These are phyloP conservation scores for Colletotrichum plurivorum DNA, from an alignment of 2,329 filamentous ascomycete species.

Conservation along the genomic window DNA sequence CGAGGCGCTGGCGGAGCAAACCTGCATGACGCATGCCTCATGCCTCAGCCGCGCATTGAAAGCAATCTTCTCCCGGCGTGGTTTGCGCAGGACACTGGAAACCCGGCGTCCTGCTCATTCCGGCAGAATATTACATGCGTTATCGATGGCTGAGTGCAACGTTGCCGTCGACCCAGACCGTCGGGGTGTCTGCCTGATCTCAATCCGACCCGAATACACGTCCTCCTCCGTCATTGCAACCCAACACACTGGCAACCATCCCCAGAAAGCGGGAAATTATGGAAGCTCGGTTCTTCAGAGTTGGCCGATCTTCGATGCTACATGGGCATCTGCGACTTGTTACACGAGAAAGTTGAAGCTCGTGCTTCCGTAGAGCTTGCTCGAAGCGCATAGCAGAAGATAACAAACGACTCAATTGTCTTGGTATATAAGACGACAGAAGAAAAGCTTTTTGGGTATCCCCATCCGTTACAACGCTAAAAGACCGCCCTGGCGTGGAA, in stretches of 20 bases:
- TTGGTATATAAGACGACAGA: conserved; percentile 1
- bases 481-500: conserved; percentile 14
- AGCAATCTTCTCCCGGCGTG: not conserved
- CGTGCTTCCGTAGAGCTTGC: no score
- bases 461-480: conserved; percentile 34
- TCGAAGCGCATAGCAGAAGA: not conserved
- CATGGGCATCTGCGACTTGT: not conserved
- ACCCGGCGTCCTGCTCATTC: not conserved
- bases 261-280: conserved; percentile 5
- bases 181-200: not conserved
- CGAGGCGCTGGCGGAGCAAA: conserved; percentile 4
- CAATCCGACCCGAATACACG: not conserved
- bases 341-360: no score
- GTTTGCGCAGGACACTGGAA: not conserved
- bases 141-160: not conserved
- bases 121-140: not conserved
- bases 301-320: conserved; percentile 5
- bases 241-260: not conserved
- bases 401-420: conserved; percentile 1
- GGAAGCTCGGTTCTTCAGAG: not conserved
- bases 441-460: conserved; percentile 33
- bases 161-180: not conserved
- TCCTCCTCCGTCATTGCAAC: not conserved
- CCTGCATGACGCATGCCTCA: conserved; percentile 12
- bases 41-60: not conserved